Percentiles rank a stretch among this genome's conserved stretches.
Evolutionary conservation across 2,329 filamentous ascomycete species (phyloP).

Genomic region (Colletotrichum sp.): DNA sequence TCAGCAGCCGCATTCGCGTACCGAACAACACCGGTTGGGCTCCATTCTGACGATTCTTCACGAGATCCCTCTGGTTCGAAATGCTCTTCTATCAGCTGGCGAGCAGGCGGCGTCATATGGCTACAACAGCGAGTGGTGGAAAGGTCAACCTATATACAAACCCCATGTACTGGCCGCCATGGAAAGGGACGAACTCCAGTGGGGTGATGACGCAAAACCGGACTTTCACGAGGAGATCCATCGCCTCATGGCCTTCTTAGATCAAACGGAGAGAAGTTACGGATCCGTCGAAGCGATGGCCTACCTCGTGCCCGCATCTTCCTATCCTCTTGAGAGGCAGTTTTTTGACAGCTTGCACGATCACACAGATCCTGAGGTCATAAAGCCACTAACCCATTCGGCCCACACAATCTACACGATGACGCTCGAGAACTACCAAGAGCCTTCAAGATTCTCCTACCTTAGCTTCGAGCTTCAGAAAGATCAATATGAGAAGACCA

Average conservation of each 20-base stretch:
- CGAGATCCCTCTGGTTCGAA: slow-evolving; percentile 63
- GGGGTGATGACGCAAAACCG: slow-evolving; percentile 35
- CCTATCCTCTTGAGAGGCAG: slow-evolving; percentile 41
- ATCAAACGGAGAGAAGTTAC: slow-evolving; percentile 64
- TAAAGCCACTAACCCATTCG: slow-evolving; percentile 36
- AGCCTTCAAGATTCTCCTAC: slow-evolving; percentile 44
- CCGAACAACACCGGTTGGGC: slow-evolving; percentile 50
- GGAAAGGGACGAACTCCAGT: slow-evolving; percentile 33
- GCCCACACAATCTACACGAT: slow-evolving; percentile 31
- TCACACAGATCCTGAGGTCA: slow-evolving; percentile 17
- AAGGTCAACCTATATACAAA: slow-evolving; percentile 55
- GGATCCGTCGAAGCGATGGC: slow-evolving; percentile 57
- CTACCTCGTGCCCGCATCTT: slow-evolving; percentile 38
- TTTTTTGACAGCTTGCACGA: slow-evolving; percentile 48
- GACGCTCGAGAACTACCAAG: slow-evolving; percentile 29
- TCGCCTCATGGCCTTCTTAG: slow-evolving; percentile 67
- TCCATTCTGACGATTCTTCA: slow-evolving; percentile 64
- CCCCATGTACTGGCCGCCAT: slow-evolving; percentile 40
- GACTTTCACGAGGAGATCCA: slow-evolving; percentile 61
- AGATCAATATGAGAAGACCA: slow-evolving; percentile 41
- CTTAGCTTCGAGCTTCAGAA: slow-evolving; percentile 44
- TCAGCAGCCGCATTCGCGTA: slow-evolving; percentile 35
- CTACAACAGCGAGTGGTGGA: slow-evolving; percentile 66
- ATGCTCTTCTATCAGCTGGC: slow-evolving; percentile 55
- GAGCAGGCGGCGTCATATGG: slow-evolving; percentile 54